Evolutionary conservation across 2,329 filamentous ascomycete genomes (phyloP).

Genomic region (Onygenales sp.): DNA sequence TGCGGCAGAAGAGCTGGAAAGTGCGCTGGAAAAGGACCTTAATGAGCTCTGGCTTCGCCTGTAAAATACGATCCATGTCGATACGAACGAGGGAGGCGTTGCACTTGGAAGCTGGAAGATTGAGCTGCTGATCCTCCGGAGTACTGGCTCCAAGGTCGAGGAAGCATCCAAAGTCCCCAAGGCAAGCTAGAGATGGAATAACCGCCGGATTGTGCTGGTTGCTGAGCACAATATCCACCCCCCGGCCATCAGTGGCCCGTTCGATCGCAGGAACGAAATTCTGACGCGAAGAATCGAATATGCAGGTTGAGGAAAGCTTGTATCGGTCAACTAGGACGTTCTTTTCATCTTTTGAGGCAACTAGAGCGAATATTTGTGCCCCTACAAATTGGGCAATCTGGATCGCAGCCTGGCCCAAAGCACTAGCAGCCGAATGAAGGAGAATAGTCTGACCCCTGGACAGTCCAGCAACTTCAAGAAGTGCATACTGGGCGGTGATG

Average conservation of each 20-base stretch:
- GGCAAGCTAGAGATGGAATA: background rate
- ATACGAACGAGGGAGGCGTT: background rate
- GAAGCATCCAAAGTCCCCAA: background rate
- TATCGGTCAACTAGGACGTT: constrained; percentile 8
- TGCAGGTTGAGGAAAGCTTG: constrained; percentile 8
- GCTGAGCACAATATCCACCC: constrained; percentile 13
- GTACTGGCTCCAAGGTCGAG: background rate
- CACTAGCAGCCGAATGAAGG: constrained; percentile 14
- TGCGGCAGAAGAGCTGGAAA: background rate
- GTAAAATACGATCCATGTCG: constrained; percentile 4
- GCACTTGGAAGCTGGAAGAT: background rate
- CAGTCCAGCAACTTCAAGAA: constrained; percentile 11
- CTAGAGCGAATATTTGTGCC: constrained; percentile 13
- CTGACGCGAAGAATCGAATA: constrained; percentile 6
- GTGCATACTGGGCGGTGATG: constrained; percentile 9
- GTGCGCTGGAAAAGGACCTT: constrained; percentile 3
- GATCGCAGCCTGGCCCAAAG: constrained; percentile 15
- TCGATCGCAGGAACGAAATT: background rate
- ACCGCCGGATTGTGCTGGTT: background rate
- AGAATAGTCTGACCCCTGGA: constrained; percentile 11
- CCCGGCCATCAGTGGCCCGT: constrained; percentile 7
- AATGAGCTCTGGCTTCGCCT: constrained; percentile 8
- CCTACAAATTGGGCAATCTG: constrained; percentile 11
- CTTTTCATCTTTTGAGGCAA: constrained; percentile 9
- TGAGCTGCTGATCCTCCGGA: background rate